Evolutionary conservation across 1,139 yeast genomes (phyloP), one percentile per base, ranked within the genome.

Genomic region (Suhomyces panamericanus): DNA sequence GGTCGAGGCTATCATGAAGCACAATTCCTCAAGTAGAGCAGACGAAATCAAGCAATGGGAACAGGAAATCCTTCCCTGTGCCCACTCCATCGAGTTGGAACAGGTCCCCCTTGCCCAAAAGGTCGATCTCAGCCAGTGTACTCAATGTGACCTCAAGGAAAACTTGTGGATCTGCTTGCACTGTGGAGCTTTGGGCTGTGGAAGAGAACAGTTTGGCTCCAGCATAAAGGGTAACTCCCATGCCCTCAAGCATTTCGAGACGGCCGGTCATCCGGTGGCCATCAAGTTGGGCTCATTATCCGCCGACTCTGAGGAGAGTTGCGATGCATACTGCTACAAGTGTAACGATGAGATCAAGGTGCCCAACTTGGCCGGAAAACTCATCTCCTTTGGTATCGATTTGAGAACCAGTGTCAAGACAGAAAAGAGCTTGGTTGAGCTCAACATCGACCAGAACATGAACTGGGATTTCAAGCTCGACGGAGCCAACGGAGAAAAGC

Each of bases 21-120:
- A 95, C 1, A 82, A 83, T 43, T 89, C 97, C 0, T 76, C 83
- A 10, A 73, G 78, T 17, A 74, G 79, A 43, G 77, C 79, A 32
- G 84, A 87, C 53, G 96, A 90, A 57, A 80, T 90, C 44, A 81
- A 83, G 56, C 85, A 96, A 3, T 93, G 99, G 99, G 95, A 89
- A 59, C 86, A 87, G 54, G 96, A 91, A 52, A 80, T 91, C 30
- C 62, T 73, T 12, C 82, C 96, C 0, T 93, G 99, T 63, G 78
- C 73, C 35, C 99, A 93, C 62, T 80, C 91, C 0, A 61, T 74
- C 34, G 74, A 71, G 13, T 68, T 87, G 38, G 58, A 67, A 36
- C 86, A 80, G 48, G 45, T 58, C 9, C 28, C 36, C 0, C 56
- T 57, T 1, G 43, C 54, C 1, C 50, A 58, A 6, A 43, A 51